Evolutionary conservation across 2,329 filamentous ascomycete species (phyloP), one percentile per base, ranked within the genome.

Genomic region (Botryotinia globosa): DNA sequence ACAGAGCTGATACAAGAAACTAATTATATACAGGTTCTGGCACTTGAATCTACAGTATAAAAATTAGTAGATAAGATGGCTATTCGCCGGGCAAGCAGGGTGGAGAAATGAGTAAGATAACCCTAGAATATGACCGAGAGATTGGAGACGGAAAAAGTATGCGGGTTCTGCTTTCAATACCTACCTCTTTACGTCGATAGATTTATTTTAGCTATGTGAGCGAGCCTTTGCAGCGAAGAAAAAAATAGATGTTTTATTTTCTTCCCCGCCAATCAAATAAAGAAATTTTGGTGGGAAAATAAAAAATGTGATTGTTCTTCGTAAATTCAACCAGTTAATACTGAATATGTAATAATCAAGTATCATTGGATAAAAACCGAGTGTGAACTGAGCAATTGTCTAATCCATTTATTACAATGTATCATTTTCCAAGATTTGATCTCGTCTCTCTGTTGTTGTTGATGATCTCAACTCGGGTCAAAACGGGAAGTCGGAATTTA

Each of bases 11-110:
- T 63, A 44, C 48, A 45, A 29, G 71, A 76, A 48, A 39, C 76
- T 74, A 54, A 74, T 65, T 12, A 44, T 64, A 32, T 34, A 58
- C 71, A 81, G 81, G 78, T 82, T 69, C 79, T 82, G 72, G 81
- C 81, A 69, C 78, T 83, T 29, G 81, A 83, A 74, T 77, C 78
- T 12, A 82, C 80, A 12, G 65, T 81, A 44, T 80, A 71, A 78
- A 54, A 66, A 20, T 51, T 37, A 44, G 58, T 39, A 69, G 42
- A 14, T 6, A 48, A 51, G 39, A 61, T n/a, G n/a, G n/a, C 20
- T 29, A 37, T 67, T 67, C 9, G 12, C 25, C 48, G 45, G 29
- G 68, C 16, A 70, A 45, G n/a, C 22, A 32, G 20, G n/a, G 25
- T 3, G 22, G 3, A 14, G 22, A 54, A 45, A 34, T 20, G 48